Evolutionary conservation across 2,329 filamentous ascomycete genomes (phyloP).

Genomic region (Cladophialophora carrionii): DNA sequence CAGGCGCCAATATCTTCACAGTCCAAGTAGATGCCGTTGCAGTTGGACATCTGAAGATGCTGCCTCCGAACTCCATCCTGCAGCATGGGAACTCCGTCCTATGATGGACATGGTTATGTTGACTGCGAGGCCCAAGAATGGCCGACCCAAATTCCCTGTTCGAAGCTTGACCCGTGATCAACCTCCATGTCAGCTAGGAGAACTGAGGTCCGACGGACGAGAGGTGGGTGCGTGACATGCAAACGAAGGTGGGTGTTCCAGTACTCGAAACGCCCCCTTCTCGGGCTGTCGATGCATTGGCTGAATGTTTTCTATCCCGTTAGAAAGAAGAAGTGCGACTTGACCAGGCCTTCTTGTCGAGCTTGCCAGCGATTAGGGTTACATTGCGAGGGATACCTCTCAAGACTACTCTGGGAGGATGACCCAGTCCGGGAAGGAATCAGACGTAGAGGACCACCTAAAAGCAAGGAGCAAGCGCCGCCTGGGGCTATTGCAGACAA

Average conservation of each 20-base stretch:
- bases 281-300: neutral
- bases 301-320: neutral
- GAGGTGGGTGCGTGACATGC: constrained; percentile 13
- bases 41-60: neutral
- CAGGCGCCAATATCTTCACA: neutral
- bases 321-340: constrained; percentile 16
- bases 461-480: neutral
- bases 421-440: constrained; percentile 8
- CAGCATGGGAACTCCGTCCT: neutral
- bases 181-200: neutral
- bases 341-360: constrained; percentile 2
- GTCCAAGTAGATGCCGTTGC: neutral
- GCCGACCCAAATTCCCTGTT: neutral
- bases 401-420: constrained; percentile 11
- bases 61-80: neutral
- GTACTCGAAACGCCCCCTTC: neutral
- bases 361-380: neutral
- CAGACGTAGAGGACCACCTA: constrained; percentile 1
- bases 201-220: neutral
- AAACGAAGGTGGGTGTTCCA: constrained; percentile 4
- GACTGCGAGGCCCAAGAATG: neutral
- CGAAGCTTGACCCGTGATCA: neutral
- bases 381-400: constrained; percentile 3
- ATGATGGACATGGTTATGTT: neutral
- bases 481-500: no score